phyloP scores from a whole-genome alignment of 2,329 filamentous ascomycete species.

The Curvularia spicifera region DNA sequence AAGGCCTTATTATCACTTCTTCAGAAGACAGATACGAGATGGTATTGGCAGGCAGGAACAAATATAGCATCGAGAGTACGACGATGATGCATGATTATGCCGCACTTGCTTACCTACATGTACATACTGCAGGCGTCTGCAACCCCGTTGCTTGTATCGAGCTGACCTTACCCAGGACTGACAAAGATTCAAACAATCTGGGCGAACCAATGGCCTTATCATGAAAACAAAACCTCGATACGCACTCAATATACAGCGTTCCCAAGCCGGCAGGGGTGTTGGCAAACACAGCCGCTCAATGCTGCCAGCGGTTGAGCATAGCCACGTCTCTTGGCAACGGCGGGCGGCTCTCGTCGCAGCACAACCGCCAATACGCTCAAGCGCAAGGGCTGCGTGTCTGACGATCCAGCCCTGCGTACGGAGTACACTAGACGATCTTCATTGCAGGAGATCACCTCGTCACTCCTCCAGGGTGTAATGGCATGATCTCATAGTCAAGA shows the following conservation, averaged over 20 bases:
- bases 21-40: not conserved
- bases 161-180: not conserved
- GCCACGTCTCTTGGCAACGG: slow-evolving; percentile 6
- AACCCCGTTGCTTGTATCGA: not conserved
- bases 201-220: not conserved
- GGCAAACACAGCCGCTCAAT: not conserved
- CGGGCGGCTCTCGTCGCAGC: slow-evolving; percentile 1
- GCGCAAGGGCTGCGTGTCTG: not conserved
- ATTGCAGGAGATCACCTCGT: slow-evolving; percentile 1
- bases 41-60: not conserved
- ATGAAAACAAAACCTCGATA: not conserved
- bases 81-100: not conserved
- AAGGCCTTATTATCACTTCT: not conserved
- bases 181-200: not conserved
- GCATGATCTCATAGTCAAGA: slow-evolving; percentile 27
- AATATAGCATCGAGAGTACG: not conserved
- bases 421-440: not conserved
- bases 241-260: not conserved
- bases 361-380: slow-evolving; percentile 3
- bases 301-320: not conserved
- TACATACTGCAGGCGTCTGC: too few relatives aligned
- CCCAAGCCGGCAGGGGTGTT: not conserved
- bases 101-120: not conserved
- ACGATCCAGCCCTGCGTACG: not conserved
- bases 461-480: not conserved